Evolutionary conservation across 768 basidiomycete species (phyloP).

Genomic region (Glaciozyma martinii): DNA sequence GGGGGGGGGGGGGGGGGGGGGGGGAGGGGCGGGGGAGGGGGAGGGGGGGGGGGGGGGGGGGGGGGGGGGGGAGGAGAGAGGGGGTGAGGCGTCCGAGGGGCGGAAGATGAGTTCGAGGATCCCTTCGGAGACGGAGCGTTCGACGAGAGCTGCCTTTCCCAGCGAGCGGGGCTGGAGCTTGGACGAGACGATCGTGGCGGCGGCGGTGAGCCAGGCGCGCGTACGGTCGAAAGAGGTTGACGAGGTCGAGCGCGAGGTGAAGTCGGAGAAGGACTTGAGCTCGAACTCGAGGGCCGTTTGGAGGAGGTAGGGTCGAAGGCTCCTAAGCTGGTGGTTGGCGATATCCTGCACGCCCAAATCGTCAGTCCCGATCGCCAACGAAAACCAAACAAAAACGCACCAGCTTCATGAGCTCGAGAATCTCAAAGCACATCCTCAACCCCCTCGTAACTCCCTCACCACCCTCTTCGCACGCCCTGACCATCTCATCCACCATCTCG

Average conservation of each 20-base stretch:
- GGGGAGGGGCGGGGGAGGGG: conserved; percentile 33
- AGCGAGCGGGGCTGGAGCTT: conserved; percentile 38
- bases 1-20: conserved; percentile 44
- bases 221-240: conserved; percentile 44
- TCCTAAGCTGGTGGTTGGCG: conserved; percentile 88
- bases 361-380: no score
- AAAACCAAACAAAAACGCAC: conserved; percentile 46
- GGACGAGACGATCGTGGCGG: conserved; percentile 35
- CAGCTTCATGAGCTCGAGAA: conserved; percentile 90
- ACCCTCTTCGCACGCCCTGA: conserved; percentile 41
- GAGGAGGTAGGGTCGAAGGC: conserved; percentile 80
- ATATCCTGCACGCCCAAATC: conserved; percentile 56
- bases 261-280: conserved; percentile 61
- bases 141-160: conserved; percentile 44
- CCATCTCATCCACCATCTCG: conserved; percentile 71
- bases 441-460: conserved; percentile 58
- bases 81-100: conserved; percentile 19
- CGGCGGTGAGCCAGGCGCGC: conserved; percentile 56
- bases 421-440: conserved; percentile 73
- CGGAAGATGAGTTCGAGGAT: conserved; percentile 40
- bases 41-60: conserved; percentile 26
- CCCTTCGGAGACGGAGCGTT: conserved; percentile 5
- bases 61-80: conserved; percentile 2
- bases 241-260: conserved; percentile 19
- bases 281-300: conserved; percentile 72